Evolutionary conservation across 2,329 filamentous ascomycete species (phyloP).

Genomic region (Blumeria graminis): DNA sequence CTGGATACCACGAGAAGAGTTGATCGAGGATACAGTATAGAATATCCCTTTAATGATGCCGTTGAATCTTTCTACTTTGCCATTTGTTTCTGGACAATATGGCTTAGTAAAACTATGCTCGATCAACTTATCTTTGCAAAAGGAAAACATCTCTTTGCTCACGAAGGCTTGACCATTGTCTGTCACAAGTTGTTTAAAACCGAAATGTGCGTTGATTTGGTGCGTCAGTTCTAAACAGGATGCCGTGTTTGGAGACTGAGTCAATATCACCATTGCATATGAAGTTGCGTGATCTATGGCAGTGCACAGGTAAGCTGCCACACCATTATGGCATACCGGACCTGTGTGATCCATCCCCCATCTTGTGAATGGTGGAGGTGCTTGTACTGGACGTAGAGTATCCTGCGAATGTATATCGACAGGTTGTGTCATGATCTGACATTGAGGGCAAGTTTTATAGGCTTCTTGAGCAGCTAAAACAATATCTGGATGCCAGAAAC

Average conservation of each 20-base stretch:
- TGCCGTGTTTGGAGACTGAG: background rate
- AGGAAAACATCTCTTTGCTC: background rate
- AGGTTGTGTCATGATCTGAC: background rate
- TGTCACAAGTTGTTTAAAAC: background rate
- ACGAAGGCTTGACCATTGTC: background rate
- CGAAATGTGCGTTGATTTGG: background rate
- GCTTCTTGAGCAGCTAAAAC: background rate
- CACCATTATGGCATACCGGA: background rate
- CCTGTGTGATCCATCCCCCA: conserved; percentile 1
- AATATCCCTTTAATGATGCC: background rate
- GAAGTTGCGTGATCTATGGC: background rate
- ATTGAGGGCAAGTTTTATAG: background rate
- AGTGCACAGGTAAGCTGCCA: background rate
- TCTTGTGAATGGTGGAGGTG: background rate
- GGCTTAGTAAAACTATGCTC: background rate
- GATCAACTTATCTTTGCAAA: background rate
- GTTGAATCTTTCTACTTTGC: background rate
- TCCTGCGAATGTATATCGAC: background rate
- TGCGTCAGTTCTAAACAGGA: background rate
- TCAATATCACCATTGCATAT: background rate
- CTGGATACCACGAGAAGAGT: background rate
- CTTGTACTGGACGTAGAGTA: background rate
- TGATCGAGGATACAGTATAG: background rate
- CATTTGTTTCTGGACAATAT: background rate
- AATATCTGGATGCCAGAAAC: background rate